Percentiles rank a stretch among this genome's conserved stretches.
phyloP scores from a whole-genome alignment of 2,329 filamentous ascomycete species.

The Verticillium dahliae region DNA sequence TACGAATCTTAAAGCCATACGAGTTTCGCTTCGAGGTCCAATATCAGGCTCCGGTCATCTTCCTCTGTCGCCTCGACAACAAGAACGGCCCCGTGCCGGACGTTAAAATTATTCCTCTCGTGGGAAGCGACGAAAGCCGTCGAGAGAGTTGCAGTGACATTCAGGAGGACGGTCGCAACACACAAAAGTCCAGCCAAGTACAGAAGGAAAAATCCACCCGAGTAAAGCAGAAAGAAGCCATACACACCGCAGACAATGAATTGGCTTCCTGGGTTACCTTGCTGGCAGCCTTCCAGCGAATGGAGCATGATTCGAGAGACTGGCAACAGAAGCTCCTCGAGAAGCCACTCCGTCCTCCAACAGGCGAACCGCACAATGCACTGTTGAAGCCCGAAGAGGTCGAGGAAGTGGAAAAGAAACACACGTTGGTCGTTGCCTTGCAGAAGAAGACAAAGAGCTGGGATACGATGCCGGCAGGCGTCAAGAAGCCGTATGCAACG shows the following conservation, averaged over 20 bases:
- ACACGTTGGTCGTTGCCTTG: conserved; percentile 32
- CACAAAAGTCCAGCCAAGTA: not conserved
- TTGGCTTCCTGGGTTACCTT: conserved; percentile 47
- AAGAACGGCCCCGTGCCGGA: conserved; percentile 24
- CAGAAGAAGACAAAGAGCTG: conserved; percentile 41
- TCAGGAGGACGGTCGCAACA: conserved; percentile 16
- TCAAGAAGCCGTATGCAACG: conserved; percentile 44
- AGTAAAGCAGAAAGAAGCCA: conserved; percentile 19
- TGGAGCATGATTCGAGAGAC: conserved; percentile 38
- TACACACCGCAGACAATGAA: conserved; percentile 52
- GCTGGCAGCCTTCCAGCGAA: conserved; percentile 40
- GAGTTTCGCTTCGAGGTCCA: conserved; percentile 44
- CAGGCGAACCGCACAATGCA: not conserved
- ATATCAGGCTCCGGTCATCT: conserved; percentile 44
- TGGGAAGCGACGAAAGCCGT: conserved; percentile 29
- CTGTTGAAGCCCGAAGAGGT: not conserved
- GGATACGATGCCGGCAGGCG: conserved; percentile 42
- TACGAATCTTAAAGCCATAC: conserved; percentile 29
- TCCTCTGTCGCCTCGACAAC: conserved; percentile 38
- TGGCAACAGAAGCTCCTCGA: conserved; percentile 32
- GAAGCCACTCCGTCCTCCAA: not conserved
- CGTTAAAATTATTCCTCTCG: conserved; percentile 26
- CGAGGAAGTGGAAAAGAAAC: not conserved
- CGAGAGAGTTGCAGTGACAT: conserved; percentile 23
- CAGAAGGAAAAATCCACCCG: not conserved